Evolutionary conservation across 2,329 filamentous ascomycete genomes (phyloP).

Genomic region (Leptographium radiaticola): DNA sequence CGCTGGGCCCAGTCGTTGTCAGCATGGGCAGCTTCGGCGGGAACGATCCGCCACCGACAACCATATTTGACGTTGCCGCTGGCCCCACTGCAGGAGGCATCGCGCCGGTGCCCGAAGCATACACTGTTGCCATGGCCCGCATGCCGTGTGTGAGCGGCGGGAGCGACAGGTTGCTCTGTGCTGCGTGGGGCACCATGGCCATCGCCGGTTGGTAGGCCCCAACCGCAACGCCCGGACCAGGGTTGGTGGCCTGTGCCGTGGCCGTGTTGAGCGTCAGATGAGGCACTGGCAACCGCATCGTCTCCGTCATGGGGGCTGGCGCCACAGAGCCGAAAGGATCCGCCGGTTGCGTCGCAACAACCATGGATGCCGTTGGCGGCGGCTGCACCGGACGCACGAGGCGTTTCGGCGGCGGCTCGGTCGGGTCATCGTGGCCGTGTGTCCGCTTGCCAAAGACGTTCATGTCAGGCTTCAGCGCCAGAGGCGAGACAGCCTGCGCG

Average conservation of each 20-base stretch:
- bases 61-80: conserved; percentile 5
- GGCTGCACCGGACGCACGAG: conserved; percentile 15
- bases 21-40: conserved; percentile 1
- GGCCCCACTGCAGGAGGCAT: conserved; percentile 22
- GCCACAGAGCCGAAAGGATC: not conserved
- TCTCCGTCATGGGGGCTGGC: conserved; percentile 13
- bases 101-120: conserved; percentile 37
- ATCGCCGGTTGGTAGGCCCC: conserved; percentile 6
- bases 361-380: not conserved
- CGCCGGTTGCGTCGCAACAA: not conserved
- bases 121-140: conserved; percentile 68
- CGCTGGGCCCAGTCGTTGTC: not conserved
- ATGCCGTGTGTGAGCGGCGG: conserved; percentile 47
- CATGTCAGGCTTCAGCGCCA: conserved; percentile 32
- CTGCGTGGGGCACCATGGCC: not conserved
- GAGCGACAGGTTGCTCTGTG: conserved; percentile 31
- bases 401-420: conserved; percentile 44
- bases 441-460: conserved; percentile 35
- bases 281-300: conserved; percentile 50
- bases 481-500: conserved; percentile 30
- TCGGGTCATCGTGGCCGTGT: conserved; percentile 30
- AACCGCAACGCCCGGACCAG: conserved; percentile 1
- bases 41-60: not conserved
- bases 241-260: conserved; percentile 9
- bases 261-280: conserved; percentile 54